Evolutionary conservation across 805 yeast species (phyloP).

Genomic region (Candida adriatica): DNA sequence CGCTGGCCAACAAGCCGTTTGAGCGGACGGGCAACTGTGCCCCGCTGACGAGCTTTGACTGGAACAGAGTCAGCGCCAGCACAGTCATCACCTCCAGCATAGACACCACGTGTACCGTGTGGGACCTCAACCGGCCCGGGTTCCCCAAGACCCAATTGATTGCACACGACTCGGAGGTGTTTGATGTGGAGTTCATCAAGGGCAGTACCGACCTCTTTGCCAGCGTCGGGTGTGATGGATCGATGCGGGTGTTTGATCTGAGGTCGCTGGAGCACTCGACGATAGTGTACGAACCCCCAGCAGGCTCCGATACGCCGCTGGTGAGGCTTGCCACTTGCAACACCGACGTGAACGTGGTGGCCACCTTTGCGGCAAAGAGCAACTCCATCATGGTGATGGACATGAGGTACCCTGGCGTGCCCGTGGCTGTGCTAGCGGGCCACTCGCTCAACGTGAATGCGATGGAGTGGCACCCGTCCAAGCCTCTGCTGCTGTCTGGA

Average conservation of each 20-base stretch:
- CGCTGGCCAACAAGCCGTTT: slow-evolving; percentile 25
- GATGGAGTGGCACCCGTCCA: slow-evolving; percentile 78
- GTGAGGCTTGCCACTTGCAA: slow-evolving; percentile 73
- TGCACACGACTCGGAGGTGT: slow-evolving; percentile 94
- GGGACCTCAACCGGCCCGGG: slow-evolving; percentile 70
- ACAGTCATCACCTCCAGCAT: slow-evolving; percentile 77
- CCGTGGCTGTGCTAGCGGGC: slow-evolving; percentile 62
- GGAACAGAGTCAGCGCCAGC: slow-evolving; percentile 71
- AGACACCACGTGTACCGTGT: slow-evolving; percentile 94
- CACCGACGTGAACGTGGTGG: slow-evolving; percentile 73
- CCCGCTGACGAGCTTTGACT: slow-evolving; percentile 90
- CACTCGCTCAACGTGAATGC: slow-evolving; percentile 65
- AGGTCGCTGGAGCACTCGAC: slow-evolving; percentile 89
- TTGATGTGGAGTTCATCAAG: slow-evolving; percentile 80
- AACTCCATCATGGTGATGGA: slow-evolving; percentile 66
- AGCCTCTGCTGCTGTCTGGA: slow-evolving; percentile 55
- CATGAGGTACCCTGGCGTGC: slow-evolving; percentile 81
- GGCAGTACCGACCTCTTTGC: slow-evolving; percentile 75
- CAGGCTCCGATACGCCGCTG: slow-evolving; percentile 24
- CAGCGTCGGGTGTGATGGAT: slow-evolving; percentile 93
- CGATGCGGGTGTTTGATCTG: slow-evolving; percentile 86
- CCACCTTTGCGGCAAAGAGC: slow-evolving; percentile 71
- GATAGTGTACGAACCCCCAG: slow-evolving; percentile 78
- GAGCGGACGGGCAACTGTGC: slow-evolving; percentile 34
- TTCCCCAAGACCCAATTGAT: slow-evolving; percentile 86